Conservation (phyloP, 495 filamentous ascomycete species). For the Chaetomium tenue region DNA sequence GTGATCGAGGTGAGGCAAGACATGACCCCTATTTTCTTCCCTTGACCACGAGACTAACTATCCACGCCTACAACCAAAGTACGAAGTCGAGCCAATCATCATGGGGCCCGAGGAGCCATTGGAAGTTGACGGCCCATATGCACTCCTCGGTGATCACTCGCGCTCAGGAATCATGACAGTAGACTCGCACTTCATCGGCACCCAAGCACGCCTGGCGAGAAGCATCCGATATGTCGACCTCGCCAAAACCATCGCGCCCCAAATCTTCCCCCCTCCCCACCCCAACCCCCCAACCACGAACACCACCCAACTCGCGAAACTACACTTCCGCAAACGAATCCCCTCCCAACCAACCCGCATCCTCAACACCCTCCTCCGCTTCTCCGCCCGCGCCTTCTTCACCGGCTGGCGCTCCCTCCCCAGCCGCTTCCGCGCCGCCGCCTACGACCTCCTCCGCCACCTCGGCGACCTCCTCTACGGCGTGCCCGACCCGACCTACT, state of each 20-base stretch:
- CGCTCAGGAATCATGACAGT: slow-evolving; percentile 25
- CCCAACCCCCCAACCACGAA: neutral
- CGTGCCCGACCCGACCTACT: neutral
- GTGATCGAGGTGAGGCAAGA: slow-evolving; percentile 30
- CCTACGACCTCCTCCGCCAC: slow-evolving; percentile 29
- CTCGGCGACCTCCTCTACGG: slow-evolving; percentile 31
- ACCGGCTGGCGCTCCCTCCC: slow-evolving; percentile 29
- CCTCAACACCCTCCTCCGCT: neutral
- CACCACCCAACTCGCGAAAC: neutral
- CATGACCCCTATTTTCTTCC: neutral
- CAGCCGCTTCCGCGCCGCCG: slow-evolving; percentile 16
- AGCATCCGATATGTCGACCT: slow-evolving; percentile 31
- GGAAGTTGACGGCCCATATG: slow-evolving; percentile 26
- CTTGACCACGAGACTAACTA: neutral
- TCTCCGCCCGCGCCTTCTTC: slow-evolving; percentile 12
- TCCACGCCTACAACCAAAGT: slow-evolving; percentile 19
- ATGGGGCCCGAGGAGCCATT: slow-evolving; percentile 26
- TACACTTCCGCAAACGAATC: neutral
- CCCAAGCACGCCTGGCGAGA: slow-evolving; percentile 30
- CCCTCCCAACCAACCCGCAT: neutral
- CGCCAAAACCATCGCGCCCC: slow-evolving; percentile 19
- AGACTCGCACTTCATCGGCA: slow-evolving; percentile 31
- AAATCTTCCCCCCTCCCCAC: neutral
- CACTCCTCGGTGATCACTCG: slow-evolving; percentile 35
- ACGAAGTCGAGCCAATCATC: slow-evolving; percentile 19